A percentile compares a stretch with the other conserved stretches of the same genome.
Conservation (phyloP, 352 stramenopile genomes). For the Thalassiosira mediterranea region DNA sequence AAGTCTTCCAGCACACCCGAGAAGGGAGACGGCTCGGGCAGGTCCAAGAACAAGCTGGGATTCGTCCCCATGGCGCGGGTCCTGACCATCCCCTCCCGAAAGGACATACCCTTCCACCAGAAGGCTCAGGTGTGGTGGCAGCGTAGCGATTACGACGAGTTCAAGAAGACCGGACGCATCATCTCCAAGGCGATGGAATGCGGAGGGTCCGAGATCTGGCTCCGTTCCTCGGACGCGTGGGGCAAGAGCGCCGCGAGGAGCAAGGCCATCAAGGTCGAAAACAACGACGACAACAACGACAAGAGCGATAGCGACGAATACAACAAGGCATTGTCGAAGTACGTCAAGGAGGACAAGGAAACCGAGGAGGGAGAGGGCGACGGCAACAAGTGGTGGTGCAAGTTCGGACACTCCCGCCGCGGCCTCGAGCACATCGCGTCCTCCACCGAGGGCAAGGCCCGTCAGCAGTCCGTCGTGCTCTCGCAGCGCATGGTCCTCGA, state of each 20-base stretch:
- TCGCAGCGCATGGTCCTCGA: conserved; percentile 67
- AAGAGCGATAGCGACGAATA: conserved; percentile 21
- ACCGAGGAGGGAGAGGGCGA: conserved; percentile 16
- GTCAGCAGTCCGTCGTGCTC: conserved; percentile 68
- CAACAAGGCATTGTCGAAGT: conserved; percentile 34
- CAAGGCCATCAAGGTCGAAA: conserved; percentile 5
- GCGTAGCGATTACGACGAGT: conserved; percentile 80
- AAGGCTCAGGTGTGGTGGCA: conserved; percentile 81
- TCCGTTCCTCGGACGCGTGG: conserved; percentile 65
- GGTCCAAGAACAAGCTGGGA: conserved; percentile 23
- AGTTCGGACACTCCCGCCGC: conserved; percentile 81
- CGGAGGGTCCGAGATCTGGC: conserved; percentile 82
- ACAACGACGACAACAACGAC: background rate
- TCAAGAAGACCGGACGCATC: conserved; percentile 81
- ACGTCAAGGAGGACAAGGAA: conserved; percentile 26
- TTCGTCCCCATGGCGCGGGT: conserved; percentile 80
- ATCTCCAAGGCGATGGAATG: conserved; percentile 82
- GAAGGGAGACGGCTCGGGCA: background rate
- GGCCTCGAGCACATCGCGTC: conserved; percentile 84
- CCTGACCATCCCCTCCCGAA: conserved; percentile 64
- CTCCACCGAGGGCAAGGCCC: conserved; percentile 70
- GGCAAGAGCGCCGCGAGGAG: conserved; percentile 16
- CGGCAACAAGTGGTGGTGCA: conserved; percentile 84
- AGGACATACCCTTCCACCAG: conserved; percentile 61
- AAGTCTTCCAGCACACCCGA: background rate